Evolutionary conservation across 495 filamentous ascomycete genomes (phyloP).

Genomic region (Lindgomyces ingoldianus): DNA sequence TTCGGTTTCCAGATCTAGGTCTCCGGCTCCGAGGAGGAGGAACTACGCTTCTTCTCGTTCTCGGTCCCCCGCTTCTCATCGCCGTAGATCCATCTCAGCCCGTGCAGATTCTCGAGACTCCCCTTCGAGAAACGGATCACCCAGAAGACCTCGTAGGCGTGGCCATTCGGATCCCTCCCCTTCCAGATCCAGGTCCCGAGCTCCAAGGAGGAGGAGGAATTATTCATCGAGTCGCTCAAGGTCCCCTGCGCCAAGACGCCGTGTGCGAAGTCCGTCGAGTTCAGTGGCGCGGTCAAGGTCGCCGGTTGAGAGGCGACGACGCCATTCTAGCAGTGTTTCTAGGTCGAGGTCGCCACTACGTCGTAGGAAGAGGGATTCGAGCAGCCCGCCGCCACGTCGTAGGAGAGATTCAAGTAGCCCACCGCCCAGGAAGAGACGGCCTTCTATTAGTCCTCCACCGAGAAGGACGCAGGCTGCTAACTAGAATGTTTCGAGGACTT

Average conservation of each 20-base stretch:
- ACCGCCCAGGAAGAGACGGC: slow-evolving; percentile 4
- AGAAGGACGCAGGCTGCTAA: neutral
- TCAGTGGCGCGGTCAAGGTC: slow-evolving; percentile 13
- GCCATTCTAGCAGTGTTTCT: slow-evolving; percentile 2
- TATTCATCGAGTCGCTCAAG: slow-evolving; percentile 18
- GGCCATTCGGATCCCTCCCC: neutral
- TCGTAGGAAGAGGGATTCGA: slow-evolving; percentile 20
- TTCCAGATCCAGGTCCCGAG: slow-evolving; percentile 18
- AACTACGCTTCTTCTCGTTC: slow-evolving; percentile 26
- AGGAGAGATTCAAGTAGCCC: slow-evolving; percentile 5
- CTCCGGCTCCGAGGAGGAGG: slow-evolving; percentile 26
- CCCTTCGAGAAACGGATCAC: no score
- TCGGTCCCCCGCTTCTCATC: slow-evolving; percentile 20
- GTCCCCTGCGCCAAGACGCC: slow-evolving; percentile 9
- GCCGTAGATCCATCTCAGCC: no score
- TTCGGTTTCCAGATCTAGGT: slow-evolving; percentile 5
- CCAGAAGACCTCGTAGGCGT: no score
- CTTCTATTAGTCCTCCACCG: neutral
- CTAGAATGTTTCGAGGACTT: no score
- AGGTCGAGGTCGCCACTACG: slow-evolving; percentile 17
- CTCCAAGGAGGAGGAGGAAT: slow-evolving; percentile 13
- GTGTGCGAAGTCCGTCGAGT: slow-evolving; percentile 14
- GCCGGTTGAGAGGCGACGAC: slow-evolving; percentile 4
- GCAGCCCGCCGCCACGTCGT: slow-evolving; percentile 1
- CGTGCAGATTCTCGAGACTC: no score